Base-by-base conservation (phyloP, 2,329 filamentous ascomycete genomes). In the Cladosporium velox region DNA sequence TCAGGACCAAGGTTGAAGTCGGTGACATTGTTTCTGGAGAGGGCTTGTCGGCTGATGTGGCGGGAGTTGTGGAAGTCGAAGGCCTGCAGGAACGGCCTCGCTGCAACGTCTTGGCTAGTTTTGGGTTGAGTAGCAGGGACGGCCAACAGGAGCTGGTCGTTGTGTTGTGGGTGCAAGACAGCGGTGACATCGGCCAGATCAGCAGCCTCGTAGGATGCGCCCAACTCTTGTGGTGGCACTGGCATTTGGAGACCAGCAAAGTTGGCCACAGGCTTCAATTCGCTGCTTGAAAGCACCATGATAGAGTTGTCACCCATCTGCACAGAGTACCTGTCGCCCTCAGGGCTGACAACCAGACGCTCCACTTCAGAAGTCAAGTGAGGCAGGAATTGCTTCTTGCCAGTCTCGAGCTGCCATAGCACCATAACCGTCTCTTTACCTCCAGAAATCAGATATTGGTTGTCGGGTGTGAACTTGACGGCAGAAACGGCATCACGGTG, bases 391-490 rank as follows among this genome's bases (percentile, higher is more conserved):
- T 95, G 90, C 73, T 88, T 88, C 75, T 90, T 90, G 69, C 89
- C 89, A 0, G 94, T 97, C 71, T 96, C 91, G 66, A 97, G 83
- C 79, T 99, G 95, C 93, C 93, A 98, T 35, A 97, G 82, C 10
- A 97, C 91, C 51, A 99, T 83, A 24, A 92, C 91, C 8, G 92
- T 93, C 79, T 99, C 95, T 26, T 88, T 88, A 35, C 95, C 95
- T 74, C 95, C 95, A 65, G 95, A 98, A 62, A 99, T 89, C 67
- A 99, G 80, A 77, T 99, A 99, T 75, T 97, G 93, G 92, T 94
- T 93, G 83, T 99, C 95, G 71, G 84, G 84, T 15, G 95, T 97
- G 91, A 93, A 98, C 78, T 95, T 96, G 66, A 97, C 84, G 11
- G 91, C 86, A 72, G 91, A 89, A 10, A 97, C 93, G 59, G 90